Evolutionary conservation across 2,329 filamentous ascomycete species (phyloP).

Genomic region (Pseudocercospora pini-densiflorae): DNA sequence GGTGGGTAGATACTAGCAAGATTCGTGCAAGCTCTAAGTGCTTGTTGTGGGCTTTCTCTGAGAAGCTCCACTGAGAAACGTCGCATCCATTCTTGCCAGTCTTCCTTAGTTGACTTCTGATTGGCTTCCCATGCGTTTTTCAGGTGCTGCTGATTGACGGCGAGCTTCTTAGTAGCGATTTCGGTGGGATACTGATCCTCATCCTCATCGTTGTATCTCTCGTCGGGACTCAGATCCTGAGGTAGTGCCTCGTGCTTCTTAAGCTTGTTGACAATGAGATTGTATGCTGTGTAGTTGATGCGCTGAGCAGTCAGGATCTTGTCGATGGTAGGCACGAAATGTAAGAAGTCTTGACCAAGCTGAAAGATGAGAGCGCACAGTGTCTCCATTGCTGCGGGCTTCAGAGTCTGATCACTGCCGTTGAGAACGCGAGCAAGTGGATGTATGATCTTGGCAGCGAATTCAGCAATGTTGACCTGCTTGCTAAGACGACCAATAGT

Average conservation of each 20-base stretch:
- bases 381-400: constrained; percentile 86
- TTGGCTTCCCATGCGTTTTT: constrained; percentile 97
- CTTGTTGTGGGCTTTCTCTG: constrained; percentile 94
- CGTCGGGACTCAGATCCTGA: constrained; percentile 87
- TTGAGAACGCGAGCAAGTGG: constrained; percentile 83
- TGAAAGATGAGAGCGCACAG: constrained; percentile 95
- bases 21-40: constrained; percentile 87
- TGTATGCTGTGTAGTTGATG: constrained; percentile 88
- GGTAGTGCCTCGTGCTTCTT: constrained; percentile 95
- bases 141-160: constrained; percentile 96
- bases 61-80: constrained; percentile 94
- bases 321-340: constrained; percentile 92
- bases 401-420: constrained; percentile 71
- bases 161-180: constrained; percentile 87
- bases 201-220: constrained; percentile 68
- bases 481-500: constrained; percentile 92
- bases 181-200: constrained; percentile 85
- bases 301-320: constrained; percentile 79
- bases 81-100: constrained; percentile 99
- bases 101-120: constrained; percentile 95
- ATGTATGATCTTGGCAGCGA: constrained; percentile 94
- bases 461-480: constrained; percentile 97
- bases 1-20: constrained; percentile 90
- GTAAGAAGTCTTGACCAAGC: constrained; percentile 90
- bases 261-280: constrained; percentile 87